These are phyloP conservation scores for Coprinopsis cinerea DNA, from an alignment of 768 basidiomycete species.

Conservation along the genomic window DNA sequence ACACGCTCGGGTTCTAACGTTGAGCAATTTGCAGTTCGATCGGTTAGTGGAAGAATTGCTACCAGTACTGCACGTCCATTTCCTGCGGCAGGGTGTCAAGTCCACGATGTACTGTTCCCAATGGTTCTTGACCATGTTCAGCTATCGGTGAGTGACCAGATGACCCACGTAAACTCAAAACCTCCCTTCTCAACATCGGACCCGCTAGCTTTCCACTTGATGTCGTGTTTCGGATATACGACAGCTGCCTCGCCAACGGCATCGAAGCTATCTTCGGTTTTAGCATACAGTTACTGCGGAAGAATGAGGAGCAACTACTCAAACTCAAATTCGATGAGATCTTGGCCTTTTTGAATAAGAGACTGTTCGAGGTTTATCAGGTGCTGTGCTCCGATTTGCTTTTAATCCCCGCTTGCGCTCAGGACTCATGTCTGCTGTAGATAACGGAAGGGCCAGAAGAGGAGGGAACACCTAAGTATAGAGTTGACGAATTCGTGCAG, in stretches of 20 bases:
- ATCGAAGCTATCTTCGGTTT: slow-evolving; percentile 98
- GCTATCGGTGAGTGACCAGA: slow-evolving; percentile 59
- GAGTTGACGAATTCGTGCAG: slow-evolving; percentile 77
- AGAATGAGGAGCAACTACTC: slow-evolving; percentile 78
- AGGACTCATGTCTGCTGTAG: slow-evolving; percentile 21
- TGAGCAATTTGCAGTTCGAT: slow-evolving; percentile 71
- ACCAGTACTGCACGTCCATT: slow-evolving; percentile 90
- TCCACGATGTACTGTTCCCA: slow-evolving; percentile 98
- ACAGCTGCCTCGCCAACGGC: slow-evolving; percentile 93
- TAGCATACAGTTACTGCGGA: slow-evolving; percentile 78
- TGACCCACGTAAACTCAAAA: slow-evolving; percentile 3
- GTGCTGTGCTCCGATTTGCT: slow-evolving; percentile 14
- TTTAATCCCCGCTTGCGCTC: slow-evolving; percentile 9
- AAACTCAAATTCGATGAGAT: slow-evolving; percentile 89
- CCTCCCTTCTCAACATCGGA: no score
- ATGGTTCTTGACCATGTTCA: slow-evolving; percentile 98
- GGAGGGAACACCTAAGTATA: slow-evolving; percentile 37
- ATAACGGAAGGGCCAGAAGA: slow-evolving; percentile 22
- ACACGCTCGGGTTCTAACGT: slow-evolving; percentile 15
- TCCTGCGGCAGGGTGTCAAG: slow-evolving; percentile 90
- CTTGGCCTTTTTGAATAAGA: slow-evolving; percentile 73
- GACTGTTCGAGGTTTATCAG: slow-evolving; percentile 80
- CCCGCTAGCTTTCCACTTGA: slow-evolving; percentile 93
- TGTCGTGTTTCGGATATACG: slow-evolving; percentile 93
- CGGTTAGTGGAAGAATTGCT: slow-evolving; percentile 88